Evolutionary conservation across 2,329 filamentous ascomycete species (phyloP).

Genomic region (Cordyceps javanica): DNA sequence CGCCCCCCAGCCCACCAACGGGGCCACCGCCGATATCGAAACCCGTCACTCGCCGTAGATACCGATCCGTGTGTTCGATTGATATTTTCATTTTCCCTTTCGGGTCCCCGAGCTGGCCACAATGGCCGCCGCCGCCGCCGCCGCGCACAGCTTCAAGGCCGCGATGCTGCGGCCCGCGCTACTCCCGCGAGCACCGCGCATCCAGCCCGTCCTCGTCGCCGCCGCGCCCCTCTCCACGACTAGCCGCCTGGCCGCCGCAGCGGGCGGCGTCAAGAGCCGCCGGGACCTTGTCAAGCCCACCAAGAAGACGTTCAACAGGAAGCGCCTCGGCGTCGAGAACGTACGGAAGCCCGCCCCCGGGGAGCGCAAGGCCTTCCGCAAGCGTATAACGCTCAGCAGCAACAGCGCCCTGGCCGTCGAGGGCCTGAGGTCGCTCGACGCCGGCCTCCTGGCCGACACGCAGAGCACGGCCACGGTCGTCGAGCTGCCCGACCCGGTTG

Average conservation of each 20-base stretch:
- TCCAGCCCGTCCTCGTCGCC: slow-evolving; percentile 25
- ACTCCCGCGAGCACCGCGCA: slow-evolving; percentile 26
- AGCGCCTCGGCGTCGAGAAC: slow-evolving; percentile 35
- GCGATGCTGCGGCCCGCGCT: slow-evolving; percentile 30
- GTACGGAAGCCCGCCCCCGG: slow-evolving; percentile 60
- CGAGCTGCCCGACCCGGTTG: slow-evolving; percentile 58
- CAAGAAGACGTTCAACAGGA: slow-evolving; percentile 46
- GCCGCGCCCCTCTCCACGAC: slow-evolving; percentile 39
- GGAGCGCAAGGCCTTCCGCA: slow-evolving; percentile 81
- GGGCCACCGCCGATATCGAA: background rate
- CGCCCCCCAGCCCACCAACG: background rate
- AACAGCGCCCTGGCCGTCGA: slow-evolving; percentile 79
- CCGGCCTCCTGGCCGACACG: slow-evolving; percentile 46
- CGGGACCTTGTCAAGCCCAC: slow-evolving; percentile 31
- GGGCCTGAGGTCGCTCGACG: slow-evolving; percentile 56
- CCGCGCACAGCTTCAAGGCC: slow-evolving; percentile 35
- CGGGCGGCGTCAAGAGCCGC: slow-evolving; percentile 27
- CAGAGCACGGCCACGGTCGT: slow-evolving; percentile 60
- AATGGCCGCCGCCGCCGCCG: slow-evolving; percentile 29
- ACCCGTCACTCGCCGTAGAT: background rate
- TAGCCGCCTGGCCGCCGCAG: slow-evolving; percentile 21
- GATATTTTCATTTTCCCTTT: background rate
- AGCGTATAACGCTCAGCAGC: slow-evolving; percentile 88
- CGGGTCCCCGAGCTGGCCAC: background rate
- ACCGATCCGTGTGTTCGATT: background rate